Base-by-base conservation (phyloP, 768 basidiomycete species). In the Saitozyma podzolica region DNA sequence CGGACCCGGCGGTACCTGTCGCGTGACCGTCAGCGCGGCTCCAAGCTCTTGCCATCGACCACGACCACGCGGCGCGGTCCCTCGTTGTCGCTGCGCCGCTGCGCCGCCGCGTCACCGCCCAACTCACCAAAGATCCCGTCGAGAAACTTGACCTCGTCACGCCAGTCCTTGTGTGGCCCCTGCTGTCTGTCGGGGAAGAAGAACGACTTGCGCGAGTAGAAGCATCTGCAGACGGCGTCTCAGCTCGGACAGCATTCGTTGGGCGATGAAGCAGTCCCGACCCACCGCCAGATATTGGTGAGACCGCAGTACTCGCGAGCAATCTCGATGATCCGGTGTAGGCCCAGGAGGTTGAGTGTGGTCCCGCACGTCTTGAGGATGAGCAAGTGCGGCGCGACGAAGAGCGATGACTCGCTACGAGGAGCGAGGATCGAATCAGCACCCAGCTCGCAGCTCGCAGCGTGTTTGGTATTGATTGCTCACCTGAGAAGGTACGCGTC, bases 321-420 rank as follows among this genome's bases (percentile, higher is more conserved):
- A 75, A 98, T 95, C 72, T 92, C 88, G 63, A 99, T 89, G 72
- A 99, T 95, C 61, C 92, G 87, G 19, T 92, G 91, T 55, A 99
- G 84, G 11, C 96, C 96, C 65, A 95, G 85, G 54, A 99, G 88
- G 81, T 98, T 97, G 64, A 98, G 88, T 6, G 96, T 99, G 4
- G 96, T 99, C 29, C 96, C 96, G 80, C 96, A 99, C 11, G 96
- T 99, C 82, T 99, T 99, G 76, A 99, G 86, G 72, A 99, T 98
- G 63, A 99, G 85, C 60, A 92, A 88, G 81, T 99, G 94, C 2
- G 95, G 87, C 45, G 89, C 91, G 58, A 99, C 87, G 74, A 99
- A 95, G 59, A 99, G 84, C 43, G 94, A 97, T 0, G 95, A 98
- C 85, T 98, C 96, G 82, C 96, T 98, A 79, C 29, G 29, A 29